A percentile compares a stretch with the other conserved stretches of the same genome.
Evolutionary conservation across 169 alveolate genomes (phyloP).

Genomic region (Theileria annulata): DNA sequence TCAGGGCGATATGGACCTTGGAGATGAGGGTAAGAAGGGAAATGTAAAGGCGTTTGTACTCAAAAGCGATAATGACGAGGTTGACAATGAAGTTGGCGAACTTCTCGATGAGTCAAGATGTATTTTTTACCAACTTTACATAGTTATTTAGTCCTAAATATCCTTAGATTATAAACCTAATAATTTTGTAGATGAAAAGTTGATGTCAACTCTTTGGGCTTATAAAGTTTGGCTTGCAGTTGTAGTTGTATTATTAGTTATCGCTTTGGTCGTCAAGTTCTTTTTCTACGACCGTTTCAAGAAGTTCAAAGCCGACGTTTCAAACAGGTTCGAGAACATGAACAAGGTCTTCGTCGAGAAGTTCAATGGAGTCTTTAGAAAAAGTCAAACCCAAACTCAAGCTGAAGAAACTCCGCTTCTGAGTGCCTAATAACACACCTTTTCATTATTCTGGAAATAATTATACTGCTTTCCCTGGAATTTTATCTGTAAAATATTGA

Average conservation of each 20-base stretch:
- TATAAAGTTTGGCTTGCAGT: slow-evolving; percentile 19
- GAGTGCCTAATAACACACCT: neutral
- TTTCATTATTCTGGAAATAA: neutral
- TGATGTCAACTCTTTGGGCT: slow-evolving; percentile 1
- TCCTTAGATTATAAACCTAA: neutral
- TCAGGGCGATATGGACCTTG: slow-evolving; percentile 7
- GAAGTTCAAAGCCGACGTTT: slow-evolving; percentile 18
- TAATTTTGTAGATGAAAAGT: neutral
- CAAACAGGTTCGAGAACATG: slow-evolving; percentile 3
- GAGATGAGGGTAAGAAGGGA: neutral
- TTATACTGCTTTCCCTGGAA: neutral
- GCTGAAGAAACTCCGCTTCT: slow-evolving; percentile 5
- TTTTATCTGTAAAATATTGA: neutral
- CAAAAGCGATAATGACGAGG: neutral
- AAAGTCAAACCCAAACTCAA: neutral
- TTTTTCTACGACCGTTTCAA: slow-evolving; percentile 17
- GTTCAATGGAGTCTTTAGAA: slow-evolving; percentile 20
- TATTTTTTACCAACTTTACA: neutral
- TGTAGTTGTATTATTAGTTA: slow-evolving; percentile 6
- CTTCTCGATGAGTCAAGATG: neutral
- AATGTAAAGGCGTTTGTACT: slow-evolving; percentile 7
- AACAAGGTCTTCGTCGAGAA: slow-evolving; percentile 14
- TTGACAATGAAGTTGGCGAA: neutral
- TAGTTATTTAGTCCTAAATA: neutral
- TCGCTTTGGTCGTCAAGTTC: slow-evolving; percentile 30